Evolutionary conservation across 805 yeast genomes (phyloP), one percentile per base, ranked within the genome.

Genomic region (Metschnikowia borealis): DNA sequence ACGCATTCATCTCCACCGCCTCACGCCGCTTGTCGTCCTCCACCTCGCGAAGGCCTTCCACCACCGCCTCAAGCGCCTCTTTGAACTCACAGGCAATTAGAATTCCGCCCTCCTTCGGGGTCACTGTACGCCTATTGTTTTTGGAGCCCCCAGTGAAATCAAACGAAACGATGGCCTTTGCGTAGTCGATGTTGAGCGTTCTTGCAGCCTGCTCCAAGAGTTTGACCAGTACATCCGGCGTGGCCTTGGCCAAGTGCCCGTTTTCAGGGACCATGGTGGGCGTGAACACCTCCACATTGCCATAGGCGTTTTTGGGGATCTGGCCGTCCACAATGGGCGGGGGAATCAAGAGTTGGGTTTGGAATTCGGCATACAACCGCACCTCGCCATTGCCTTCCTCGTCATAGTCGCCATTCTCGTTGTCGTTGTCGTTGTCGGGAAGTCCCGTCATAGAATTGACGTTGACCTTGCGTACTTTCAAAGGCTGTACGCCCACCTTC

Each of bases 151-250:
- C 46, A 7, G 64, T 66, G 67, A 87, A 94, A 49, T 89, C 94
- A 68, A 94, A 92, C 0, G 91, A 89, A 2, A 85, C 84, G 2
- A 90, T 91, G 0, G 97, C 98, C 44, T 82, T 84, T 0, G 96
- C 97, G 69, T 76, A 89, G 56, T 89, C 96, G 6, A 92, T 75
- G 0, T 79, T 81, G 10, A 91, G 59, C 0, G 82, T 62, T 51
- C 78, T 78, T 0, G 96, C 96, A 0, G 98, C 97, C 44, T 74
- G 74, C 36, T 79, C 81, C 0, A 87, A 81, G 50, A 76, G 66
- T 36, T 79, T 75, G 57, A 79, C 67, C 5, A 76, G 70, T 26
- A 56, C 58, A 3, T 45, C 47, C 1, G 50, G 57, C 1, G 60
- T 49, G 2, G 61, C 54, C 2, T 57, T 56, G 5, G 90, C 68